A percentile compares a stretch with the other conserved stretches of the same genome.
Evolutionary conservation across 2,329 filamentous ascomycete genomes (phyloP).

Genomic region (Akanthomyces uredinophilus): DNA sequence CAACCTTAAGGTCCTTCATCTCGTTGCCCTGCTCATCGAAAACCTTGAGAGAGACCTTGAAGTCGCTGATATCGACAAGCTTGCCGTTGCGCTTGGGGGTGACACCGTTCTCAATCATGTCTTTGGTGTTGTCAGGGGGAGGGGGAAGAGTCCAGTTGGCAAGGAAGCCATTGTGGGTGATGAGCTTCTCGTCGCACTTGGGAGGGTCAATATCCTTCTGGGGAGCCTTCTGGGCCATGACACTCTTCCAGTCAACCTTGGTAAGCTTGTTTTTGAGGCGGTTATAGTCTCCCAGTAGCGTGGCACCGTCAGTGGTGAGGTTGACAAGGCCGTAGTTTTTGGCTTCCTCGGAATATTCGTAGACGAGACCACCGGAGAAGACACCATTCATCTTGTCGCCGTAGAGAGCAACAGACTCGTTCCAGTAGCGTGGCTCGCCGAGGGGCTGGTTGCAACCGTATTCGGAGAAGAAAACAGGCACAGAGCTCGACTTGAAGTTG

Average conservation of each 20-base stretch:
- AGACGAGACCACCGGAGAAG: slow-evolving; percentile 73
- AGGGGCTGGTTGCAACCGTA: slow-evolving; percentile 64
- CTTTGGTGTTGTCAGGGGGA: slow-evolving; percentile 61
- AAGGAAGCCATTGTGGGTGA: slow-evolving; percentile 63
- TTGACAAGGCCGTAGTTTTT: slow-evolving; percentile 62
- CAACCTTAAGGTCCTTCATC: slow-evolving; percentile 43
- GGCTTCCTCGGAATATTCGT: slow-evolving; percentile 71
- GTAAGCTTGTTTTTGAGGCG: slow-evolving; percentile 71
- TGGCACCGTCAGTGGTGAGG: slow-evolving; percentile 52
- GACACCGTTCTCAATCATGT: slow-evolving; percentile 74
- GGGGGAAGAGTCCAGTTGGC: slow-evolving; percentile 73
- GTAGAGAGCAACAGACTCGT: slow-evolving; percentile 70
- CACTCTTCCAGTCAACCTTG: slow-evolving; percentile 63
- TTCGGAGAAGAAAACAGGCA: slow-evolving; percentile 80
- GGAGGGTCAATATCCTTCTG: slow-evolving; percentile 49
- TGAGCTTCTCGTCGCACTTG: slow-evolving; percentile 60
- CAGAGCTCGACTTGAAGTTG: slow-evolving; percentile 59
- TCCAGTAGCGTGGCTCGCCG: slow-evolving; percentile 65
- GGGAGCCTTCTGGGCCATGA: slow-evolving; percentile 59
- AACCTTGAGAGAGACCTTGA: slow-evolving; percentile 49
- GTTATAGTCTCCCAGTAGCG: slow-evolving; percentile 61
- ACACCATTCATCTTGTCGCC: slow-evolving; percentile 60
- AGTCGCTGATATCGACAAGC: slow-evolving; percentile 62
- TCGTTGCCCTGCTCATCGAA: slow-evolving; percentile 35
- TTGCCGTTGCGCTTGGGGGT: slow-evolving; percentile 57